Base-by-base conservation (phyloP, 495 filamentous ascomycete species). In the Cercophora scortea region DNA sequence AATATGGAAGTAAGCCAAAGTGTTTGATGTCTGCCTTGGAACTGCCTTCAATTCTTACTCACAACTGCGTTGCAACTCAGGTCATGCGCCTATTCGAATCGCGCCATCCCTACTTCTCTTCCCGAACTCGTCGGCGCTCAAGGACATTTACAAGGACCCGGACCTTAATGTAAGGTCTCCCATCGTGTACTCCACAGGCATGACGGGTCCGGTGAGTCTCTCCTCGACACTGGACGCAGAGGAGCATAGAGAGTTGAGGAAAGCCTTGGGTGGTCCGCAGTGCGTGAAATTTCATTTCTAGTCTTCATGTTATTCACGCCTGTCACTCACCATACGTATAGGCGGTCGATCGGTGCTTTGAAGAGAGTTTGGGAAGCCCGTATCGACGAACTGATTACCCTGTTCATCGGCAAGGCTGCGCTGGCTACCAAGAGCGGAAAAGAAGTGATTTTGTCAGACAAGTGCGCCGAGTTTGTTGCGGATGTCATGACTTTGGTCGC, bases 291-390 rank as follows among this genome's bases (percentile, higher is more conserved):
- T 25, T 25, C 25, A 25, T 25, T 25, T 5, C 2, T 25, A 5
- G 25, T n/a, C n/a, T n/a, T n/a, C n/a, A n/a, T 25, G 25, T 25
- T 5, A 25, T 5, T 2, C 25, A 2, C 25, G 25, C 25, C 25
- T 25, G 25, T 25, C 5, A 25, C 25, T 25, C 2, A 25, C 25
- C 2, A 2, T 2, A 25, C 5, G 25, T 25, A 25, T 25, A 25
- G 13, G 36, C 51, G 53, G 53, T 51, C 47, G 5, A 32, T 56
- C 18, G 48, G 47, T 12, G 44, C 42, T 17, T 69, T 72, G 49
- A 63, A 69, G 16, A 79, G 74, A 8, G 77, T 70, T 36, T 63
- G 81, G 46, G 71, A 67, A 33, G 70, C 76, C 58, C 71, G 72
- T 10, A 63, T 82, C 52, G 89, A 80, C 77, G 36, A 42, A 6